These are phyloP conservation scores for Perilla frutescens DNA, from an alignment of 257 asterid species.

Conservation along the genomic window DNA sequence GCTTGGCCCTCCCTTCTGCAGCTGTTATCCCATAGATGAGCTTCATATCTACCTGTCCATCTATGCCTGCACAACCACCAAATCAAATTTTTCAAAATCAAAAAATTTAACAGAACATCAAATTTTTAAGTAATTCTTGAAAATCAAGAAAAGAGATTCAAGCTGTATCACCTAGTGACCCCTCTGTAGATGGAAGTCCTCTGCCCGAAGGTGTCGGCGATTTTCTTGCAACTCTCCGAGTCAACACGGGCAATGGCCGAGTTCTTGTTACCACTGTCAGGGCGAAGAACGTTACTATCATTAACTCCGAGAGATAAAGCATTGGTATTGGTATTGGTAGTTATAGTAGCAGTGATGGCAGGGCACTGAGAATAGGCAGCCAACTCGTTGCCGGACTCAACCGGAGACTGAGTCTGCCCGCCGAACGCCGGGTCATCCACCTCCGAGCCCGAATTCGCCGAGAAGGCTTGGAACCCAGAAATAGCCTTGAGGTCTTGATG, in stretches of 20 bases:
- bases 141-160: not conserved
- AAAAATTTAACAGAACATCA: too few species aligned
- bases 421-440: constrained; percentile 76
- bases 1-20: constrained; percentile 99
- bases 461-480: constrained; percentile 69
- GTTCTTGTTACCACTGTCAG: constrained; percentile 32
- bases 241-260: constrained; percentile 57
- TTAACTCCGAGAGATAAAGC: constrained; percentile 59
- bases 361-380: constrained; percentile 52
- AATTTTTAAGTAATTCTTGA: not conserved
- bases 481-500: constrained; percentile 65
- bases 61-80: constrained; percentile 67
- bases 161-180: constrained; percentile 70
- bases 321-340: constrained; percentile 10
- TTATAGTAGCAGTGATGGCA: constrained; percentile 8
- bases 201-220: constrained; percentile 85
- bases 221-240: constrained; percentile 60
- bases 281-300: constrained; percentile 15
- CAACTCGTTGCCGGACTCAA: constrained; percentile 71
- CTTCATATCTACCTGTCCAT: constrained; percentile 99
- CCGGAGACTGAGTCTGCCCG: constrained; percentile 62
- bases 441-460: constrained; percentile 85
- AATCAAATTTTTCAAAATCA: not conserved
- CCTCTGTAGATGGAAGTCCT: constrained; percentile 97
- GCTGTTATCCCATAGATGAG: constrained; percentile 99